A percentile compares a stretch with the other conserved stretches of the same genome.
Evolutionary conservation across 2,329 filamentous ascomycete genomes (phyloP).

Genomic region (Ascochyta clinopodiicola): DNA sequence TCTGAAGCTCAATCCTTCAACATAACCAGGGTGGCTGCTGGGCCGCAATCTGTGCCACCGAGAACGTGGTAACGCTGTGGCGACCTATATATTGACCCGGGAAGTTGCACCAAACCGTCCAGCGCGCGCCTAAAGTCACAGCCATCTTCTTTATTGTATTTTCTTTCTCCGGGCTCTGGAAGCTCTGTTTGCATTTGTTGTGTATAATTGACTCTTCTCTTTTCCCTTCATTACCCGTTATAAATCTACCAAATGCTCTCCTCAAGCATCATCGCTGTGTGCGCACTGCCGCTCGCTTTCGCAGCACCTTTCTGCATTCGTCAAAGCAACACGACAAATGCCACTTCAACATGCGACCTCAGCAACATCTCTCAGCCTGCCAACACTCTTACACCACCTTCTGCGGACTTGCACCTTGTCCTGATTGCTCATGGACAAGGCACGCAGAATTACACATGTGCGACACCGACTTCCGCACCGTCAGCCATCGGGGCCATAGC

Average conservation of each 20-base stretch:
- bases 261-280: slow-evolving; percentile 25
- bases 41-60: slow-evolving; percentile 7
- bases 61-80: slow-evolving; percentile 5
- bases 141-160: slow-evolving; percentile 26
- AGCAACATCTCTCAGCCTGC: slow-evolving; percentile 31
- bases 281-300: slow-evolving; percentile 31
- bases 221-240: not conserved
- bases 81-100: slow-evolving; percentile 25
- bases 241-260: slow-evolving; percentile 32
- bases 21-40: slow-evolving; percentile 7
- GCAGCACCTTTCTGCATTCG: slow-evolving; percentile 29
- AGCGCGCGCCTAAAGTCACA: slow-evolving; percentile 10
- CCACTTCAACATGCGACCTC: slow-evolving; percentile 33
- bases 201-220: slow-evolving; percentile 10
- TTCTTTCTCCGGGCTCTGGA: slow-evolving; percentile 42
- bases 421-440: slow-evolving; percentile 56
- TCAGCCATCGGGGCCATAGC: slow-evolving; percentile 53
- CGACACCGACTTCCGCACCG: slow-evolving; percentile 40
- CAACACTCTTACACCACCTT: slow-evolving; percentile 34
- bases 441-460: slow-evolving; percentile 60
- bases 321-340: slow-evolving; percentile 22
- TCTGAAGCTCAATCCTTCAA: slow-evolving; percentile 12
- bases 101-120: slow-evolving; percentile 15
- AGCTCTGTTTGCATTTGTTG: slow-evolving; percentile 32
- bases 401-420: slow-evolving; percentile 45